These are phyloP conservation scores for Colletotrichum karsti DNA, from an alignment of 2,329 filamentous ascomycete genomes.

Conservation along the genomic window DNA sequence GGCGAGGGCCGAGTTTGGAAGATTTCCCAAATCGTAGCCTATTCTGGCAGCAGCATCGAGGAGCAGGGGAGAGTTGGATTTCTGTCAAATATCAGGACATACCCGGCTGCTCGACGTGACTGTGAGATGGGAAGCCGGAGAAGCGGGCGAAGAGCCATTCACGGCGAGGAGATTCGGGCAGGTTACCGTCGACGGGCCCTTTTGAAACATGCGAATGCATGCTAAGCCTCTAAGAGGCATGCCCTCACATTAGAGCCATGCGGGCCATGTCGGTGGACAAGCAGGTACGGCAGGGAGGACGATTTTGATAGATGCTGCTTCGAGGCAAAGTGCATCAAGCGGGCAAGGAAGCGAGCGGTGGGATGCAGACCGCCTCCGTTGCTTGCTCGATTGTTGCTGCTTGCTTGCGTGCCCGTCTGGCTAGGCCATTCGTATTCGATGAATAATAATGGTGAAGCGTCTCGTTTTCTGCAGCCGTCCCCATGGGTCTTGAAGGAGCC, in stretches of 20 bases:
- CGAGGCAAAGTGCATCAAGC: constrained; percentile 14
- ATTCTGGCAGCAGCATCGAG: background rate
- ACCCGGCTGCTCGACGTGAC: background rate
- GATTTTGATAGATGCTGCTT: constrained; percentile 10
- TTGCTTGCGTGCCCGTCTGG: background rate
- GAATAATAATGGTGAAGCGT: background rate
- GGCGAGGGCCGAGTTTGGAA: background rate
- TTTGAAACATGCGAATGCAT: constrained; percentile 17
- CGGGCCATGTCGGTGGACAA: background rate
- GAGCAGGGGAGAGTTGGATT: background rate
- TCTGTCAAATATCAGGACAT: background rate
- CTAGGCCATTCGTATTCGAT: constrained; percentile 10
- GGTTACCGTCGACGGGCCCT: background rate
- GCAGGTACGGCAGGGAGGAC: background rate
- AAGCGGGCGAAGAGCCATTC: background rate
- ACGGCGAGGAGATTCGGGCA: background rate
- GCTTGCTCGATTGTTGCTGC: background rate
- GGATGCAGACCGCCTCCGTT: constrained; percentile 14
- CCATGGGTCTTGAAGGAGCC: constrained; percentile 5
- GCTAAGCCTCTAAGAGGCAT: constrained; percentile 10
- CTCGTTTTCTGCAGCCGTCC: constrained; percentile 4
- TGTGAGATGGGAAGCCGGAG: background rate
- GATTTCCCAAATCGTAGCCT: background rate
- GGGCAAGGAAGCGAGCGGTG: constrained; percentile 10
- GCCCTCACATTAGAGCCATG: constrained; percentile 10